A percentile compares a stretch with the other conserved stretches of the same genome.
Evolutionary conservation across 495 filamentous ascomycete species (phyloP).

Genomic region (Neurospora sp.): DNA sequence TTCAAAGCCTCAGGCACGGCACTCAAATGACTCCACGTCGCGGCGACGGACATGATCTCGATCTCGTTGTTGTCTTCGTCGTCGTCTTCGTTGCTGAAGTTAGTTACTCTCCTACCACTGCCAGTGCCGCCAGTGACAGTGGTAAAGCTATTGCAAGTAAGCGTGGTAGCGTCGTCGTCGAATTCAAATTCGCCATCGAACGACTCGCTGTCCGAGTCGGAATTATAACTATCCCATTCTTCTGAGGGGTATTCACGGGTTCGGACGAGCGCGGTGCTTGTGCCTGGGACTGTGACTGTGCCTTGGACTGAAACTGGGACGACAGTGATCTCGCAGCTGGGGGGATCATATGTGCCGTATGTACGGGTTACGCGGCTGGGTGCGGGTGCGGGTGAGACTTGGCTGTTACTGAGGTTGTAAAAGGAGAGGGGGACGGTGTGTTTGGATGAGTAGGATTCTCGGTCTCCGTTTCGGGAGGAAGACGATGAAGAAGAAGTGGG

Average conservation of each 20-base stretch:
- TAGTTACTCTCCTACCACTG: background rate
- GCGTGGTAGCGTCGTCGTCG: background rate
- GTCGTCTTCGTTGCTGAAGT: background rate
- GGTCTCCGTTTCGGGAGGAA: background rate
- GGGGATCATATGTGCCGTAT: background rate
- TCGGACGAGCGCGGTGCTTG: background rate
- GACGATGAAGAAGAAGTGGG: background rate
- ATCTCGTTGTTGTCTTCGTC: background rate
- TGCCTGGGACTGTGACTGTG: background rate
- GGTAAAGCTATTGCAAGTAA: background rate
- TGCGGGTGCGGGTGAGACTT: background rate
- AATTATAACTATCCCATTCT: background rate
- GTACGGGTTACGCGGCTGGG: background rate
- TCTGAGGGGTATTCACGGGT: background rate
- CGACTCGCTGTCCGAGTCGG: background rate
- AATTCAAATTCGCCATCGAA: background rate
- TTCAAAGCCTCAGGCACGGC: background rate
- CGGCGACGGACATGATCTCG: background rate
- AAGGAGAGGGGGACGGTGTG: constrained; percentile 39
- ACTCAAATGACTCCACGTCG: background rate
- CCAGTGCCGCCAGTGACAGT: background rate
- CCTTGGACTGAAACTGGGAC: background rate
- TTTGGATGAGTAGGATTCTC: constrained; percentile 35
- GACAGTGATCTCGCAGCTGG: background rate
- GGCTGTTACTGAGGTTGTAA: background rate